These are phyloP conservation scores for Clonostachys rosea DNA, from an alignment of 2,329 filamentous ascomycete genomes.

Conservation along the genomic window DNA sequence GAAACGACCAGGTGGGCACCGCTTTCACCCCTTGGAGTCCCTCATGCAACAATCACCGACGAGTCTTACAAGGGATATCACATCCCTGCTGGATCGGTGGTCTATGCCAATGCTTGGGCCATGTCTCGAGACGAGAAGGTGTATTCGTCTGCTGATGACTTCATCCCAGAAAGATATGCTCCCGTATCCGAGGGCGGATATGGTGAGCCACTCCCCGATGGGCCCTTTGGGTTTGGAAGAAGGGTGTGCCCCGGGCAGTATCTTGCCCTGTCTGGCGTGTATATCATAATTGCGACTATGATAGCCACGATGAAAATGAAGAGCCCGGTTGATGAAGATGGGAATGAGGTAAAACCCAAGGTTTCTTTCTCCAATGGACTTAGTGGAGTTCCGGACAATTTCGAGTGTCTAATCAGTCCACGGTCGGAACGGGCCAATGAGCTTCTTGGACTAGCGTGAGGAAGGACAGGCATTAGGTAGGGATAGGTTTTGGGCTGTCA, in stretches of 20 bases:
- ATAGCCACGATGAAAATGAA: conserved; percentile 29
- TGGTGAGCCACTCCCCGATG: conserved; percentile 38
- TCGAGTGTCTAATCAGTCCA: conserved; percentile 13
- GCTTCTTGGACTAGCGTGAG: not conserved
- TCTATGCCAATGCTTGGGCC: conserved; percentile 35
- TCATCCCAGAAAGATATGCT: conserved; percentile 1
- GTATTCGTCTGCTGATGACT: not conserved
- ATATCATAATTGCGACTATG: conserved; percentile 30
- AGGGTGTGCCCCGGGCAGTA: conserved; percentile 44
- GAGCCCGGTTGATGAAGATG: conserved; percentile 22
- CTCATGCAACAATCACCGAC: conserved; percentile 47
- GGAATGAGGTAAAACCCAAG: conserved; percentile 21
- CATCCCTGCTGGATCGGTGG: conserved; percentile 47
- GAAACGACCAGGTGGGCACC: conserved; percentile 40
- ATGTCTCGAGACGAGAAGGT: conserved; percentile 31
- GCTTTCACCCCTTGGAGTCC: conserved; percentile 43
- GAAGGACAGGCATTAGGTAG: not conserved
- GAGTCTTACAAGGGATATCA: conserved; percentile 52
- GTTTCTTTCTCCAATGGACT: conserved; percentile 17
- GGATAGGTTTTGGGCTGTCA: too few relatives aligned
- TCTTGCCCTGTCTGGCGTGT: conserved; percentile 39
- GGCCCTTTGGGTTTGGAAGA: conserved; percentile 47
- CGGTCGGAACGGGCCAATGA: conserved; percentile 2
- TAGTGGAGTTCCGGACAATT: conserved; percentile 16
- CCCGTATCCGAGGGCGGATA: conserved; percentile 22